Percentiles rank a stretch among this genome's conserved stretches.
These are phyloP conservation scores for Exophiala sp. DNA, from an alignment of 2,329 filamentous ascomycete genomes.

Conservation along the genomic window DNA sequence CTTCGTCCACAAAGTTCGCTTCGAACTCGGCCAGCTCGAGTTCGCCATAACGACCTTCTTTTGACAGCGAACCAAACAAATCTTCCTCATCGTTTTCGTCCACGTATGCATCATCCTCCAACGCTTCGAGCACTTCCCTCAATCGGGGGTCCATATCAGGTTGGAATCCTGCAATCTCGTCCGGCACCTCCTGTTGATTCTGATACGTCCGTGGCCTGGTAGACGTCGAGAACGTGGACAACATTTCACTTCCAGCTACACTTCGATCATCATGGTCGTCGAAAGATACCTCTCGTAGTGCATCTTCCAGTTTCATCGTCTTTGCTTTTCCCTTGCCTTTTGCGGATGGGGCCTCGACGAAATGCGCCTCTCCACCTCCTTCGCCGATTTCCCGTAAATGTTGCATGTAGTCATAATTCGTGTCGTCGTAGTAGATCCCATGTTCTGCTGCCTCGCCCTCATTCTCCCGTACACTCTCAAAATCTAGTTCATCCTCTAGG, in stretches of 20 bases:
- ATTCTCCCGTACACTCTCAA: slow-evolving; percentile 69
- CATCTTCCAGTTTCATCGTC: slow-evolving; percentile 80
- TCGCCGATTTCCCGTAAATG: slow-evolving; percentile 84
- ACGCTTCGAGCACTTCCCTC: slow-evolving; percentile 83
- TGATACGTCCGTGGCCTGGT: slow-evolving; percentile 72
- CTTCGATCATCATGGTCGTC: slow-evolving; percentile 41
- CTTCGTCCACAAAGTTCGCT: slow-evolving; percentile 54
- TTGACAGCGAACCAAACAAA: slow-evolving; percentile 71
- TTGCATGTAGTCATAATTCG: slow-evolving; percentile 98
- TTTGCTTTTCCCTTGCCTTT: slow-evolving; percentile 66
- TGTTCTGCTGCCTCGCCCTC: slow-evolving; percentile 95
- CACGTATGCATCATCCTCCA: slow-evolving; percentile 94
- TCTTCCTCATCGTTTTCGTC: slow-evolving; percentile 76
- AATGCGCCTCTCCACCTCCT: slow-evolving; percentile 69
- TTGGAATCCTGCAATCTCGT: slow-evolving; percentile 88
- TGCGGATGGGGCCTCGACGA: slow-evolving; percentile 65
- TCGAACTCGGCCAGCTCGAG: slow-evolving; percentile 79
- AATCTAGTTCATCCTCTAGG: slow-evolving; percentile 69
- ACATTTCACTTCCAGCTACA: slow-evolving; percentile 55
- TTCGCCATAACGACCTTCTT: slow-evolving; percentile 61
- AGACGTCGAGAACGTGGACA: slow-evolving; percentile 51
- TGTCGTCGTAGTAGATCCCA: slow-evolving; percentile 92
- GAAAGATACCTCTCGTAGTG: slow-evolving; percentile 59
- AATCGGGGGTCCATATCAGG: slow-evolving; percentile 96
- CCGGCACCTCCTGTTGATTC: slow-evolving; percentile 87